Conservation (phyloP, 345 rosid genomes). For the Stellera chamaejasme region DNA sequence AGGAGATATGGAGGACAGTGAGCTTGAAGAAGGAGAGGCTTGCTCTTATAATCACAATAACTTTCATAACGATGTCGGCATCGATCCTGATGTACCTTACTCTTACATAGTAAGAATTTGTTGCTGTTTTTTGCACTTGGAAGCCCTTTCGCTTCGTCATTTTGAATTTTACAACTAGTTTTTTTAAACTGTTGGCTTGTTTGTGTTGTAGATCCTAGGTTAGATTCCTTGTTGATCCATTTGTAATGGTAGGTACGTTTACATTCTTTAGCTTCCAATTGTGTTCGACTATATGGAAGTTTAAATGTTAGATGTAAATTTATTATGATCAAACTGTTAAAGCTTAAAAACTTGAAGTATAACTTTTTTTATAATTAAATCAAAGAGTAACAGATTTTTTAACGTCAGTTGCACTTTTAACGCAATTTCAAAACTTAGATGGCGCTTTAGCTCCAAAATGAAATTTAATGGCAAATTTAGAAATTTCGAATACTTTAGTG, state of each 20-base stretch:
- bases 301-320: no score
- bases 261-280: no score
- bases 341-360: no score
- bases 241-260: slow-evolving; percentile 13
- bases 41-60: slow-evolving; percentile 42
- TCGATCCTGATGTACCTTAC: slow-evolving; percentile 72
- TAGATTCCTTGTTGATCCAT: slow-evolving; percentile 13
- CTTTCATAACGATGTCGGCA: slow-evolving; percentile 34
- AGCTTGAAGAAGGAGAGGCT: slow-evolving; percentile 78
- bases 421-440: no score
- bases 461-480: no score
- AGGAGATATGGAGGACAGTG: slow-evolving; percentile 48
- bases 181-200: slow-evolving; percentile 4
- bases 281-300: no score
- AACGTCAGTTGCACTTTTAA: no score
- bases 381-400: no score
- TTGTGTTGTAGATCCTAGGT: slow-evolving; percentile 20
- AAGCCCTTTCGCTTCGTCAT: not conserved
- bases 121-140: not conserved
- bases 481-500: no score
- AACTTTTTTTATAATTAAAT: no score
- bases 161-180: not conserved
- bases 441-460: no score
- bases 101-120: slow-evolving; percentile 63
- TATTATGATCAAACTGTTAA: no score